Evolutionary conservation across 2,329 filamentous ascomycete species (phyloP).

Genomic region (Emergomyces orientalis): DNA sequence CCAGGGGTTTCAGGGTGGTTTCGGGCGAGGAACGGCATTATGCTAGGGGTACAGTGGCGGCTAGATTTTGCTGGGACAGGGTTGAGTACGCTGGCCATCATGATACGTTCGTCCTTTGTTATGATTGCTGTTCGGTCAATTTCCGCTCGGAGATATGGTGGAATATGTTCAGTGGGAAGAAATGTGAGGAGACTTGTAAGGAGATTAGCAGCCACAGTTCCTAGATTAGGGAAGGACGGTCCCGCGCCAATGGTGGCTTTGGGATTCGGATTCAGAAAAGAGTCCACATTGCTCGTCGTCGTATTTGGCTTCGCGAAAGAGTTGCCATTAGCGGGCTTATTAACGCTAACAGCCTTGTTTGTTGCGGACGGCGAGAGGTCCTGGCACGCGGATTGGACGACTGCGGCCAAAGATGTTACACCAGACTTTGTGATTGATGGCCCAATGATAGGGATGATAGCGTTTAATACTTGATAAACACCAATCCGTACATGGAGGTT

Average conservation of each 20-base stretch:
- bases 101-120: constrained; percentile 56
- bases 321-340: constrained; percentile 22
- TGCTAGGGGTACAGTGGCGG: constrained; percentile 56
- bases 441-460: constrained; percentile 54
- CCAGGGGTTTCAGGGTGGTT: constrained; percentile 53
- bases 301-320: constrained; percentile 35
- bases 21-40: constrained; percentile 68
- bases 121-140: constrained; percentile 76
- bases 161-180: constrained; percentile 57
- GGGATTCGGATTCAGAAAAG: constrained; percentile 50
- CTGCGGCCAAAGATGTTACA: constrained; percentile 51
- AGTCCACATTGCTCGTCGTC: constrained; percentile 54
- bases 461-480: constrained; percentile 51
- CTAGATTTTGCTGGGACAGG: constrained; percentile 58
- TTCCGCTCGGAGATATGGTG: constrained; percentile 61
- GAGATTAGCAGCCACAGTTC: constrained; percentile 50
- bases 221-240: constrained; percentile 35
- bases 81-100: constrained; percentile 75
- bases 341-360: constrained; percentile 25
- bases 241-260: constrained; percentile 13
- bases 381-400: constrained; percentile 61
- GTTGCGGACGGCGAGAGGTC: constrained; percentile 53
- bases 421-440: constrained; percentile 57
- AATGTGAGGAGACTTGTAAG: constrained; percentile 54
- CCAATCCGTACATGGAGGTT: constrained; percentile 48